Base-by-base conservation (phyloP, 2,329 filamentous ascomycete genomes). In the Aspergillus puulaauensis region DNA sequence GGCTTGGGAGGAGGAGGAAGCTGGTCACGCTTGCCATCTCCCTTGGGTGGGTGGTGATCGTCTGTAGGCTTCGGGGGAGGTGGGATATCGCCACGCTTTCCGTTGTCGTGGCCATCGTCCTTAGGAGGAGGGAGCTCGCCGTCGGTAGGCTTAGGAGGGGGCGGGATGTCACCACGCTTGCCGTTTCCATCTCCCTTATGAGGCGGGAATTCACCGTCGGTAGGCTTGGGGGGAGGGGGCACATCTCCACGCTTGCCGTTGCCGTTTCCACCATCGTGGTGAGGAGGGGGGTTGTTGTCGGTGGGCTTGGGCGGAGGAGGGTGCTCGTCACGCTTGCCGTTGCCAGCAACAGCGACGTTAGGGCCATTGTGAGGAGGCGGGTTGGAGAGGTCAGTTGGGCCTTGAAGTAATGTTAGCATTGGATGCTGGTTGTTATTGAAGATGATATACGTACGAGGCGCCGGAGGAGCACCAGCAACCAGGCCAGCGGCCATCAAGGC, bases 351-450 rank as follows among this genome's bases (percentile, higher is more conserved):
- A 4, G 27, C 27, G 3, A 31, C 27, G 1, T 31, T 3, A 11
- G 27, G 27, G 9, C 27, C 27, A 4, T 31, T 12, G 27, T 3
- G 27, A 31, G 27, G 27, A 31, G 27, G 27, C 27, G 6, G 14
- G 37, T 40, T 40, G 37, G 37, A 40, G 8, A 40, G 37, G 6
- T 40, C 37, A 40, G 37, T 40, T 17, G 37, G 37, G 37, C 37
- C 37, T 40, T 12, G n/a, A n/a, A 11, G 2, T 0, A 40, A 4
- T 15, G 37, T 40, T 40, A 40, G 37, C 37, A 40, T 40, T 40
- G 0, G 37, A 17, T 17, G 2, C 0, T 31, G 27, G 1, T 17
- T n/a, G 6, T 0, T 7, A 7, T n/a, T 40, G 37, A 17, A 6
- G 3, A n/a, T 37, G 4, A n/a, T 40, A 17, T 40, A 40, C 37